Conservation (phyloP, 2,329 filamentous ascomycete genomes). For the Fulvia fulva region DNA sequence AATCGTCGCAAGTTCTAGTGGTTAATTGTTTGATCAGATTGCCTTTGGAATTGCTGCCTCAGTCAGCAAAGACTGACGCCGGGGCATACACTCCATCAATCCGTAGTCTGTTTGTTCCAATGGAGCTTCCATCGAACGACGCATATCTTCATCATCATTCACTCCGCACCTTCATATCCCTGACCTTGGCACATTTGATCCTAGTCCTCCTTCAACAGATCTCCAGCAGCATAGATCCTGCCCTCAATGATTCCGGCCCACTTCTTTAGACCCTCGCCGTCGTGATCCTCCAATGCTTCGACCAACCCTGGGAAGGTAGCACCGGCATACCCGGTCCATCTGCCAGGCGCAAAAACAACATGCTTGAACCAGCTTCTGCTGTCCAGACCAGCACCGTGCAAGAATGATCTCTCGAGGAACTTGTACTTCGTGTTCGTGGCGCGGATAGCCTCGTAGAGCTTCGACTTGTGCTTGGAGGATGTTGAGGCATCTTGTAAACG, state of each 20-base stretch:
- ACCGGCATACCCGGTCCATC: constrained; percentile 88
- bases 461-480: constrained; percentile 48
- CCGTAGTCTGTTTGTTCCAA: too few species aligned
- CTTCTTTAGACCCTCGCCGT: constrained; percentile 38
- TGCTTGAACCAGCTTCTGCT: constrained; percentile 88
- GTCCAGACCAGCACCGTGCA: constrained; percentile 73
- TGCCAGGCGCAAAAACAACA: constrained; percentile 83
- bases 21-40: too few species aligned
- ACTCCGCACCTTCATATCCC: too few species aligned
- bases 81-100: too few species aligned
- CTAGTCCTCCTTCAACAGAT: constrained; percentile 7
- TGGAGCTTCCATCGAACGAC: too few species aligned
- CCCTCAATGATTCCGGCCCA: constrained; percentile 43
- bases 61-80: too few species aligned
- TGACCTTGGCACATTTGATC: neutral
- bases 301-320: constrained; percentile 63
- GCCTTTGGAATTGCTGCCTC: too few species aligned
- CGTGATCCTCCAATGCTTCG: constrained; percentile 53
- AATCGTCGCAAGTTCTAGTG: too few species aligned
- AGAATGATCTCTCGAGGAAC: constrained; percentile 72
- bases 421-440: constrained; percentile 78
- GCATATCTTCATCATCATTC: too few species aligned
- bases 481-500: constrained; percentile 44
- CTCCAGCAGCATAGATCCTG: constrained; percentile 22
- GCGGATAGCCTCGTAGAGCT: constrained; percentile 44